A percentile compares a stretch with the other conserved stretches of the same genome.
These are phyloP conservation scores for Corrigiola litoralis DNA, from an alignment of 179 eudicot genomes.

Conservation along the genomic window DNA sequence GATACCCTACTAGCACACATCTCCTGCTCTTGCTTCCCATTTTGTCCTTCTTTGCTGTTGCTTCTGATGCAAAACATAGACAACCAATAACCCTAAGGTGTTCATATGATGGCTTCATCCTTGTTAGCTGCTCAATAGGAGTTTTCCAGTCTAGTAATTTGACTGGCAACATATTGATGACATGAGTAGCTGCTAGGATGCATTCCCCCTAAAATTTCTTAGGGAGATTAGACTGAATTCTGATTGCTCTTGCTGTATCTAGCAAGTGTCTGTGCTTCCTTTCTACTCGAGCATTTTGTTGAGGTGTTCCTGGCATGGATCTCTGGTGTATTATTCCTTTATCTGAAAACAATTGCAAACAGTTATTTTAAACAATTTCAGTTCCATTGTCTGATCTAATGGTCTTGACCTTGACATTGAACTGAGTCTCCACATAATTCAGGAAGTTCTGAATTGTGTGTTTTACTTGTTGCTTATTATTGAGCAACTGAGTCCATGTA, in stretches of 20 bases:
- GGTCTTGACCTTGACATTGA: not conserved
- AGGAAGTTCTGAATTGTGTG: not conserved
- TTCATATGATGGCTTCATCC: not conserved
- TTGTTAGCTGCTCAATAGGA: not conserved
- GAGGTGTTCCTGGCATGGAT: not conserved
- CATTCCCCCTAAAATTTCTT: no score
- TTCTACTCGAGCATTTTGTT: not conserved
- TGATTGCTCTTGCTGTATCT: no score
- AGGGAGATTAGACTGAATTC: no score
- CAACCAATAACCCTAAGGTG: not conserved
- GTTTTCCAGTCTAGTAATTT: not conserved
- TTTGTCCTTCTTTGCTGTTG: not conserved
- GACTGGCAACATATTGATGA: not conserved
- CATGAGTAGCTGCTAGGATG: no score
- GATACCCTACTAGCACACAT: not conserved
- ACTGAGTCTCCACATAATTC: not conserved
- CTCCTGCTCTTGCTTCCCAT: not conserved
- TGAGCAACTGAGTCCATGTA: not conserved
- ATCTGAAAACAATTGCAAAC: not conserved
- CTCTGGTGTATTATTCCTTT: not conserved
- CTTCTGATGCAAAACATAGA: no score
- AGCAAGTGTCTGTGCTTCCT: no score
- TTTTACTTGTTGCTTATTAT: not conserved
- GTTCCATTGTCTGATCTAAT: not conserved
- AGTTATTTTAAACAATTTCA: not conserved